These are phyloP conservation scores for Coleophoma crateriformis DNA, from an alignment of 2,329 filamentous ascomycete genomes.

Conservation along the genomic window DNA sequence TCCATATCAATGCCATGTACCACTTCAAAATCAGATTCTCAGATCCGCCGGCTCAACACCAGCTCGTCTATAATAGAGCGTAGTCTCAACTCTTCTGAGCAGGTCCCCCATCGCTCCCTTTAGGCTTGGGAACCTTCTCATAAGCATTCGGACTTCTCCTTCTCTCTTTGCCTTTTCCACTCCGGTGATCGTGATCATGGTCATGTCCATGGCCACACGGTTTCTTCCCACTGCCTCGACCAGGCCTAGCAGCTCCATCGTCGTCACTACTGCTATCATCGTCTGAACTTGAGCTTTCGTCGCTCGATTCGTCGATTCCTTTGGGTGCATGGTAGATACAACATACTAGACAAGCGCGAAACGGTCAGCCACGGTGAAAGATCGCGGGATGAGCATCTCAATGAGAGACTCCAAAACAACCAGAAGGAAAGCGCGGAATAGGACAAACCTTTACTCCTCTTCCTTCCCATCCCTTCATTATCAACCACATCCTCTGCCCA, in stretches of 20 bases:
- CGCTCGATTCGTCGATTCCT: constrained; percentile 75
- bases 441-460: constrained; percentile 79
- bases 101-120: constrained; percentile 18
- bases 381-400: too few relatives aligned
- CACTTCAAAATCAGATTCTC: too few relatives aligned
- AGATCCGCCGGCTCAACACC: too few relatives aligned
- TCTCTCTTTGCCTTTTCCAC: constrained; percentile 33
- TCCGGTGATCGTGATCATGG: constrained; percentile 34
- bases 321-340: constrained; percentile 94
- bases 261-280: constrained; percentile 49
- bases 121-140: constrained; percentile 65
- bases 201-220: constrained; percentile 27
- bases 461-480: constrained; percentile 91
- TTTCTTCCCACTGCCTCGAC: constrained; percentile 19
- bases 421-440: background rate
- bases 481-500: constrained; percentile 94
- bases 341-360: constrained; percentile 60
- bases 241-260: constrained; percentile 39
- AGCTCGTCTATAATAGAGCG: too few relatives aligned
- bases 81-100: too few relatives aligned
- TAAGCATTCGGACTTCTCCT: constrained; percentile 75
- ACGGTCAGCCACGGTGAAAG: background rate
- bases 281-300: constrained; percentile 52
- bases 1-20: too few relatives aligned
- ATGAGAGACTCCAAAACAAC: background rate